Evolutionary conservation across 148 eudicot genomes (phyloP), one percentile per base, ranked within the genome.

Genomic region (Rhododendron vialii): DNA sequence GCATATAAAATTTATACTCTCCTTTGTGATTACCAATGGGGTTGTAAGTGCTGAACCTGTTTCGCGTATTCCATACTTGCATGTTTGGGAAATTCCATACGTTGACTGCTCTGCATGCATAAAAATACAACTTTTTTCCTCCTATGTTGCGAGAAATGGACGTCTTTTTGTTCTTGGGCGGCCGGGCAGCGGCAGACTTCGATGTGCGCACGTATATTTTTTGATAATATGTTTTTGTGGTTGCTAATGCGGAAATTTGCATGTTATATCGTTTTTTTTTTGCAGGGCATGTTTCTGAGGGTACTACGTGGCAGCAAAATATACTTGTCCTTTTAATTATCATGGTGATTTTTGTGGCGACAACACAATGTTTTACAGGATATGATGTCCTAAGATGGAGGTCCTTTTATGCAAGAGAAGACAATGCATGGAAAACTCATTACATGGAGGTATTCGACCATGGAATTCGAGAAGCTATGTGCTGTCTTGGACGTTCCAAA

Each of bases 361-460:
- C 90, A 43, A 85, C 91, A 50, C 98, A 93, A 90, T 95, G 95
- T 88, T 91, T 93, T 88, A 84, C 91, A 3, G 92, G 94, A 35
- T 88, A 95, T 86, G 96, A 92, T 91, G 93, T 95, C 65, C 88
- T 95, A 50, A 88, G 94, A 90, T 95, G 98, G 98, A 92, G 96
- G 84, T 92, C 95, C 33, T 95, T 95, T 63, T 95, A 95, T 90
- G 87, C 90, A 63, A 92, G 88, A 45, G 92, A 92, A 89, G 93
- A 93, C 86, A 85, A 87, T 88, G 95, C 91, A 69, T 95, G 98
- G 98, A 95, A 92, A 90, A 89, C 93, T 85, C 96, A 95, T 91
- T 95, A 95, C 84, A 89, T 90, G 85, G 98, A 92, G 92, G 95
- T 95, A 67, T 95, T 93, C 85, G 96, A 95, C 90, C 93, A 95